Evolutionary conservation across 768 basidiomycete species (phyloP).

Genomic region (Psilocybe cyanescens): DNA sequence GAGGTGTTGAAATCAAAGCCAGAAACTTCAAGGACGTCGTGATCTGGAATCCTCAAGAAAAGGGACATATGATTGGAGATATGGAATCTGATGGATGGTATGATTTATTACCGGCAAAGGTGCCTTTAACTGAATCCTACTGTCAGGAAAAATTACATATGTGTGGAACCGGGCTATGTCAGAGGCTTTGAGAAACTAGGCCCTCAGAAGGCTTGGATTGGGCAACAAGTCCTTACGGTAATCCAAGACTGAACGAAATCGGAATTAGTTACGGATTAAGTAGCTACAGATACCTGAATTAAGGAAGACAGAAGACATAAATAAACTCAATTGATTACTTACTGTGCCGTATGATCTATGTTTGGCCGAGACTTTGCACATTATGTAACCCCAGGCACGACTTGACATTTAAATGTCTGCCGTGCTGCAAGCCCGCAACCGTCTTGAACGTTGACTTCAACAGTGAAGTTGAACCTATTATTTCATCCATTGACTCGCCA

Average conservation of each 20-base stretch:
- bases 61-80: conserved; percentile 78
- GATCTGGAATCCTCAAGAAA: conserved; percentile 91
- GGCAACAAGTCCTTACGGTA: conserved; percentile 66
- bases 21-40: conserved; percentile 77
- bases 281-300: too few relatives aligned
- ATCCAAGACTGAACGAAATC: conserved; percentile 25
- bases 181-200: conserved; percentile 67
- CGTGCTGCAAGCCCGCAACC: too few relatives aligned
- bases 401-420: too few relatives aligned
- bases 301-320: too few relatives aligned
- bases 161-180: conserved; percentile 91
- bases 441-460: too few relatives aligned
- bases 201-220: conserved; percentile 74
- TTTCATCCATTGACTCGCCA: too few relatives aligned
- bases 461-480: too few relatives aligned
- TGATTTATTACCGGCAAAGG: neutral
- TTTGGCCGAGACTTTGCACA: too few relatives aligned
- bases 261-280: too few relatives aligned
- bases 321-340: too few relatives aligned
- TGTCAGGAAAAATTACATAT: conserved; percentile 84
- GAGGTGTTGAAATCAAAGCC: conserved; percentile 55
- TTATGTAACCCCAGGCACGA: too few relatives aligned
- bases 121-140: conserved; percentile 1
- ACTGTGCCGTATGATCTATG: too few relatives aligned
- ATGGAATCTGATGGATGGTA: conserved; percentile 92